Evolutionary conservation across 805 yeast genomes (phyloP), one percentile per base, ranked within the genome.

Genomic region (Huiozyma sinensis): DNA sequence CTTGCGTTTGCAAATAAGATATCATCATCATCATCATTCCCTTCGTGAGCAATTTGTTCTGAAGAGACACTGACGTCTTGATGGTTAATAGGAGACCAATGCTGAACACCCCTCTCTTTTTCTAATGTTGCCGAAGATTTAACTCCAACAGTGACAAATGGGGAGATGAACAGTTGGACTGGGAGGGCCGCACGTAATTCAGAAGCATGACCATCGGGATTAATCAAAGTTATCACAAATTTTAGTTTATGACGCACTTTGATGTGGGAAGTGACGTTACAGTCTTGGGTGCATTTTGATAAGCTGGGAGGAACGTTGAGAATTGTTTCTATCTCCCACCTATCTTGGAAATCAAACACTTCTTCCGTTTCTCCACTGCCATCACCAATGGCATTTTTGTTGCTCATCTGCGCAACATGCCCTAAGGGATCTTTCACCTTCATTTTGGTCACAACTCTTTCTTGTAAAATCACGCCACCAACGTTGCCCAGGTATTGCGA

Each of bases 151-250:
- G 89, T 75, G 6, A 90, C 86, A 60, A 85, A 84, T 5, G 97
- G 97, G 8, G 82, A 75, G 28, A 86, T 80, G 62, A 82, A 85
- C 33, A 86, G 60, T 28, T 73, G 75, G 5, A 90, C 70, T 0
- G 97, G 97, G 50, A 90, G 68, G 0, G 97, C 82, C 0, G 97
- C 97, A 29, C 97, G 71, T 40, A 92, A 69, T 62, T 90, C 97
- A 1, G 96, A 87, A 4, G 82, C 81, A 58, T 90, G 97, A 2
- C 95, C 95, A 60, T 89, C 97, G 0, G 94, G 83, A 60, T 90
- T 90, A 39, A 79, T 65, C 50, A 90, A 70, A 2, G 86, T 82
- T 45, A 90, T 77, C 6, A 76, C 79, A 60, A 90, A 87, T 56
- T 86, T 83, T 44, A 92, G 63, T 65, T 90, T 90, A 65, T 90